Base-by-base conservation (phyloP, 441 rosid genomes). In the Flueggea neowawraea region DNA sequence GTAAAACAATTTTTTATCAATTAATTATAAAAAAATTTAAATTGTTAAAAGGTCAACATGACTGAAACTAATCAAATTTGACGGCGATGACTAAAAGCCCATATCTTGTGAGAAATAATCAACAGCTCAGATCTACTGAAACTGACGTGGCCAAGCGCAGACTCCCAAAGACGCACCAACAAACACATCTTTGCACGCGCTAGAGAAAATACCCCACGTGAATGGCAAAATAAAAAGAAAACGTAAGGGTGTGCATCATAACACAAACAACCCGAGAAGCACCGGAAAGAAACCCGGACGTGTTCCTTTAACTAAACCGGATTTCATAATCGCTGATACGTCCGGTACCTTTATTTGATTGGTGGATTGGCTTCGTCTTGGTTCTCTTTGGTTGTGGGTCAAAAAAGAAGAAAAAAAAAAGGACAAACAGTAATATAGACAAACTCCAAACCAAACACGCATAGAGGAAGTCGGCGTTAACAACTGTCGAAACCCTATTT, bases 211-310 rank as follows among this genome's bases (percentile, higher is more conserved):
- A 6, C 12, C 0, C 28, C 12, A 33, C 4, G 13, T 9, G 12
- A 45, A 16, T 13, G 16, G 16, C 16, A 32, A 28, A 53, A 16
- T 12, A 39, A 31, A 31, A 43, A 4, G 7, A 12, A 0, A 61
- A 36, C 68, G 71, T 15, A 70, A 58, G 71, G 59, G 75, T 62
- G 77, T 68, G 75, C 67, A 57, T 62, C 69, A 60, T 74, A 57
- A 13, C 45, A 68, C 76, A 60, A 79, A 61, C 61, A 52, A 12
- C 58, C 60, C 36, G 32, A 61, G 63, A 12, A 65, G 44, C 80
- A 87, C 75, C 62, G 80, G 64, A 87, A 52, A 54, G 6, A 31
- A 87, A 79, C 93, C 93, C 95, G 95, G 95, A 87, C 88, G 82
- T 79, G 65, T 70, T 60, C 70, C 64, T 58, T 61, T 33, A 15